Percentiles rank a stretch among this genome's conserved stretches.
Evolutionary conservation across 768 basidiomycete genomes (phyloP).

Genomic region (Boletus rex-veris): DNA sequence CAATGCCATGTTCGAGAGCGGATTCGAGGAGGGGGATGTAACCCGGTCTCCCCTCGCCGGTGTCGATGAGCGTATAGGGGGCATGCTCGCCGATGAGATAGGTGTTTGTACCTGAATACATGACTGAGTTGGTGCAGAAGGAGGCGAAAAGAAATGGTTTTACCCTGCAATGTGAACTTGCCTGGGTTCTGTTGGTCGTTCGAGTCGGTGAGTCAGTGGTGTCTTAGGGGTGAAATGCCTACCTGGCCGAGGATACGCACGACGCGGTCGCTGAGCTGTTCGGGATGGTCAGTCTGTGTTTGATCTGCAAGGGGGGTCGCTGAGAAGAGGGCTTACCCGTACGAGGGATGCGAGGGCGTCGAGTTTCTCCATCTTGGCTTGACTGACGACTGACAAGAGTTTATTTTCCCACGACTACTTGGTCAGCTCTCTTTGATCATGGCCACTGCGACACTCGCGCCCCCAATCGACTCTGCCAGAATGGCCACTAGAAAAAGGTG

Average conservation of each 20-base stretch:
- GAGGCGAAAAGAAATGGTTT: not conserved
- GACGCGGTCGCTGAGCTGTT: constrained; percentile 65
- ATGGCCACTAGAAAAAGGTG: constrained; percentile 49
- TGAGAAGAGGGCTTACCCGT: constrained; percentile 38
- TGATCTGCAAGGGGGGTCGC: not conserved
- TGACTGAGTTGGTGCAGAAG: not conserved
- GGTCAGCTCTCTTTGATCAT: constrained; percentile 26
- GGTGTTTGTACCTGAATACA: constrained; percentile 73
- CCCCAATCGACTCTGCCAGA: constrained; percentile 20
- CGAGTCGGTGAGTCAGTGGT: not conserved
- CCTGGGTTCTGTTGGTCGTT: constrained; percentile 66
- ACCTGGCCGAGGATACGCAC: constrained; percentile 77
- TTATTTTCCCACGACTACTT: constrained; percentile 12
- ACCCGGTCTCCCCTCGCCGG: constrained; percentile 66
- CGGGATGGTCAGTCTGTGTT: not conserved
- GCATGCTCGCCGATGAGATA: constrained; percentile 71
- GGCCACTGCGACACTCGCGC: constrained; percentile 32
- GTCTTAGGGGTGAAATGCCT: not conserved
- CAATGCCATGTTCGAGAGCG: constrained; percentile 48
- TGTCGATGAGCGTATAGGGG: constrained; percentile 80
- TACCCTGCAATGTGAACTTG: constrained; percentile 84
- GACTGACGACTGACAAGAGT: not conserved
- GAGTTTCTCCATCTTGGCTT: constrained; percentile 37
- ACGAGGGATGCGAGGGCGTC: constrained; percentile 51
- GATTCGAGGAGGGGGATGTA: constrained; percentile 67